A percentile compares a stretch with the other conserved stretches of the same genome.
Evolutionary conservation across 805 yeast genomes (phyloP).

Genomic region (Saturnispora kantuleensis): DNA sequence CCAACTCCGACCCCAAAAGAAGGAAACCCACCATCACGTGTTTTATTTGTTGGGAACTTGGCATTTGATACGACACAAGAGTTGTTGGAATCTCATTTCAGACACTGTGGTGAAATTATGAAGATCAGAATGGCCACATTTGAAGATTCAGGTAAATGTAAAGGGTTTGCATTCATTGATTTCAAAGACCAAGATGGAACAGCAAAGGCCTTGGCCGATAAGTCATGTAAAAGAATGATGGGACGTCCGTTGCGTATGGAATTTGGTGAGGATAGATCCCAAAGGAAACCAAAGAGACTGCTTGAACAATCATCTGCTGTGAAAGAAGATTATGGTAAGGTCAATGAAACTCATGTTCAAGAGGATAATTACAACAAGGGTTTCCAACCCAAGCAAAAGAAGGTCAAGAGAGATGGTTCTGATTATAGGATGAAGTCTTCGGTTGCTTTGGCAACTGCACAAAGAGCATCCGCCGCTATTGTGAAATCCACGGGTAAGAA

Average conservation of each 20-base stretch:
- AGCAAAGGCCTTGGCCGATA: slow-evolving; percentile 70
- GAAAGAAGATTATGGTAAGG: background rate
- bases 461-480: slow-evolving; percentile 80
- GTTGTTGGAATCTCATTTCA: slow-evolving; percentile 67
- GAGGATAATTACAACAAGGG: slow-evolving; percentile 10
- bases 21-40: slow-evolving; percentile 73
- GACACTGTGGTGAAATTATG: slow-evolving; percentile 81
- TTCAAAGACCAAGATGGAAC: slow-evolving; percentile 75
- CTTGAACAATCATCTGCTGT: background rate
- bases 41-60: slow-evolving; percentile 85
- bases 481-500: slow-evolving; percentile 89
- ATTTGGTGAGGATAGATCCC: slow-evolving; percentile 87
- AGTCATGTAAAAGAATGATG: slow-evolving; percentile 51
- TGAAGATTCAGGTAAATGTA: slow-evolving; percentile 92
- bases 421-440: slow-evolving; percentile 61
- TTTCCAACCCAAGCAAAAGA: slow-evolving; percentile 19
- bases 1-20: slow-evolving; percentile 42
- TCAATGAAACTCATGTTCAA: background rate
- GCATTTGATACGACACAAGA: slow-evolving; percentile 88
- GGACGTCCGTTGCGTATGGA: slow-evolving; percentile 78
- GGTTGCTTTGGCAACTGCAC: slow-evolving; percentile 79
- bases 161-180: slow-evolving; percentile 91
- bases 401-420: slow-evolving; percentile 9
- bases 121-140: slow-evolving; percentile 95
- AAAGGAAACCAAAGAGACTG: slow-evolving; percentile 19